These are phyloP conservation scores for Herpetomonas tarakana DNA, from an alignment of 208 protist species.

Conservation along the genomic window DNA sequence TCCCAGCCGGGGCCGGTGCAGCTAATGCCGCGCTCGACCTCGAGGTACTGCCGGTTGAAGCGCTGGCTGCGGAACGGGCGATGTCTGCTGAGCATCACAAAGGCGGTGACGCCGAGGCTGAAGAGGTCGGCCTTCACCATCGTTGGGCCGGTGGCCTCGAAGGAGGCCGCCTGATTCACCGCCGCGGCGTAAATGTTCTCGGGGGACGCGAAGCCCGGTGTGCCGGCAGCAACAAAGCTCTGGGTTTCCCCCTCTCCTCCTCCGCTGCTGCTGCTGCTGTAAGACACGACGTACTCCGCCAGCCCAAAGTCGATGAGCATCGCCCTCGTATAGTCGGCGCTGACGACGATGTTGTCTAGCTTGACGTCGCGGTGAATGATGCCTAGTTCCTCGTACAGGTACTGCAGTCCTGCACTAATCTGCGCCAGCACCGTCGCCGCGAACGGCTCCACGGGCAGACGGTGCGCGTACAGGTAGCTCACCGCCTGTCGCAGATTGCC, in stretches of 20 bases:
- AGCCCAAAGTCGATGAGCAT: conserved; percentile 89
- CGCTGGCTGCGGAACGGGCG: conserved; percentile 23
- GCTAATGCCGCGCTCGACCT: conserved; percentile 34
- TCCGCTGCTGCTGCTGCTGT: conserved; percentile 18
- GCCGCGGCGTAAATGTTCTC: conserved; percentile 58
- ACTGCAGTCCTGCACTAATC: conserved; percentile 55
- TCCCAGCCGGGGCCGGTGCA: conserved; percentile 48
- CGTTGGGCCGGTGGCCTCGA: conserved; percentile 31
- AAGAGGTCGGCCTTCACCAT: conserved; percentile 74
- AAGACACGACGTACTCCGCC: conserved; percentile 46
- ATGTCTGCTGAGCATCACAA: conserved; percentile 48
- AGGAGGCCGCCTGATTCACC: conserved; percentile 15
- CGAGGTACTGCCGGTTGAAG: conserved; percentile 34
- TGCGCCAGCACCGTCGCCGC: conserved; percentile 53
- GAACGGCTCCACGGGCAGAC: conserved; percentile 47
- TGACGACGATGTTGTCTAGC: conserved; percentile 82
- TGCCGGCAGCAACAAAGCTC: conserved; percentile 44
- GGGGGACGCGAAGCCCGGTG: conserved; percentile 62
- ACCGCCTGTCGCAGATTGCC: conserved; percentile 48
- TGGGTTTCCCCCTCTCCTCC: too few relatives aligned
- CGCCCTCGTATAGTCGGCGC: conserved; percentile 43
- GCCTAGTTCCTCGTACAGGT: conserved; percentile 54
- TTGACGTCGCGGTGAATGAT: conserved; percentile 88
- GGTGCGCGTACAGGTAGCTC: conserved; percentile 30
- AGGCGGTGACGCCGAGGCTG: conserved; percentile 72